Base-by-base conservation (phyloP, 768 basidiomycete genomes). In the Naganishia onofrii region DNA sequence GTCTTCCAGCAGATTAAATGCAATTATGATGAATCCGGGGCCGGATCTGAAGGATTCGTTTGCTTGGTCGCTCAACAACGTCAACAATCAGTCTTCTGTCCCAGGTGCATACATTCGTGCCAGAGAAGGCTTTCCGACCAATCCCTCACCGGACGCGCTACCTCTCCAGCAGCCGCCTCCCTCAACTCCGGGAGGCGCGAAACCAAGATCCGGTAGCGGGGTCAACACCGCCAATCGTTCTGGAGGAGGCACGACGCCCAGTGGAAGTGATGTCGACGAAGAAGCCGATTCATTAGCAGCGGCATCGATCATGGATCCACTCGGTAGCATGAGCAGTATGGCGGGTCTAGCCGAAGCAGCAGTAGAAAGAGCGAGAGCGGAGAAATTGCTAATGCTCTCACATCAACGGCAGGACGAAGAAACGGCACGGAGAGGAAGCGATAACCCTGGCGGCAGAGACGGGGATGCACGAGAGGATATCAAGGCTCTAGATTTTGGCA, bases 201-300 rank as follows among this genome's bases (percentile, higher is more conserved):
- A 29, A 21, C 15, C 38, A 12, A 63, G 46, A 29, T 10, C 32
- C 15, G 38, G 44, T 51, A 58, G 57, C 57, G 68, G 44, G 17
- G 56, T 71, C 21, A 72, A 66, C 36, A 67, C 71, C 31, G 72
- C 70, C 26, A 72, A 69, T n/a, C 52, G 71, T 67, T 28, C 42
- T 36, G 36, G 66, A 69, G 51, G 34, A 31, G 56, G 42, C 9
- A 46, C 68, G 32, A 69, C 68, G 31, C 85, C 87, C 65, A 88
- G 51, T 54, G 52, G 26, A 26, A 46, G 60, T 89, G 71, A 89
- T 90, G 23, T 82, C 82, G 55, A 93, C 89, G 82, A 86, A 87
- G 73, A 92, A 89, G 83, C 86, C 86, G 65, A 87, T 58, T 89
- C 91, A 78, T 86, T 85, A 74, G 79, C 82, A 53, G 82, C 85